A percentile compares a stretch with the other conserved stretches of the same genome.
Conservation (phyloP, 2,329 filamentous ascomycete genomes). For the Diplodia mutila region DNA sequence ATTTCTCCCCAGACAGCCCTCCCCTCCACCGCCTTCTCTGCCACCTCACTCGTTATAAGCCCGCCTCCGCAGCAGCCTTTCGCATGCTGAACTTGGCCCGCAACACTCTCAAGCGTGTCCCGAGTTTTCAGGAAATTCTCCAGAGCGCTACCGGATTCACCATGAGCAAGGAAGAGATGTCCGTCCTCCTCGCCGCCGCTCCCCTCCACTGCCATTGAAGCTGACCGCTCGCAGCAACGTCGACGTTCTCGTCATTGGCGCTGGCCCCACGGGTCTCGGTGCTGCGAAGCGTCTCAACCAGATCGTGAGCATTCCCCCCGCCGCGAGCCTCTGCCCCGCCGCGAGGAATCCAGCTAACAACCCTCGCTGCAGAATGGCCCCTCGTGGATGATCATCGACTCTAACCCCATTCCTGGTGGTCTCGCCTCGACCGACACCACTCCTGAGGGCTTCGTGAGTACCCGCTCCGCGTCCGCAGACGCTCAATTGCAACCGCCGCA, state of each 20-base stretch:
- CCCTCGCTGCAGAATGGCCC: conserved; percentile 70
- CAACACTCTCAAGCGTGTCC: conserved; percentile 46
- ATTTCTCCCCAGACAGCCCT: conserved; percentile 24
- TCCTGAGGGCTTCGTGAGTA: conserved; percentile 92
- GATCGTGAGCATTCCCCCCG: conserved; percentile 66
- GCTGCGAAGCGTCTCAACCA: conserved; percentile 98
- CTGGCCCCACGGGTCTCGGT: conserved; percentile 95
- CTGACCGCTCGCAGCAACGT: conserved; percentile 67
- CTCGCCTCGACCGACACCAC: conserved; percentile 95
- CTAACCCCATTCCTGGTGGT: conserved; percentile 88
- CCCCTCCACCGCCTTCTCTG: conserved; percentile 22
- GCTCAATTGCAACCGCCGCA: conserved; percentile 25
- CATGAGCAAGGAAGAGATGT: conserved; percentile 49
- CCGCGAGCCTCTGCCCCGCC: conserved; percentile 19
- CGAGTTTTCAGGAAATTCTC: conserved; percentile 47
- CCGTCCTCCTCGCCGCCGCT: conserved; percentile 31
- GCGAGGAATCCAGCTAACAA: conserved; percentile 32
- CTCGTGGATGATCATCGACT: conserved; percentile 96
- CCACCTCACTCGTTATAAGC: conserved; percentile 19
- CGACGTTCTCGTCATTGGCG: conserved; percentile 96
- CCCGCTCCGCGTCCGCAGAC: neutral
- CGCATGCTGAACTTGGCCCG: conserved; percentile 44
- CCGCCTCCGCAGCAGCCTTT: conserved; percentile 16
- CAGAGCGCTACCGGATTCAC: conserved; percentile 34
- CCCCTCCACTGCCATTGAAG: neutral